Base-by-base conservation (phyloP, 331 rosid species). In the Acacia pycnantha region DNA sequence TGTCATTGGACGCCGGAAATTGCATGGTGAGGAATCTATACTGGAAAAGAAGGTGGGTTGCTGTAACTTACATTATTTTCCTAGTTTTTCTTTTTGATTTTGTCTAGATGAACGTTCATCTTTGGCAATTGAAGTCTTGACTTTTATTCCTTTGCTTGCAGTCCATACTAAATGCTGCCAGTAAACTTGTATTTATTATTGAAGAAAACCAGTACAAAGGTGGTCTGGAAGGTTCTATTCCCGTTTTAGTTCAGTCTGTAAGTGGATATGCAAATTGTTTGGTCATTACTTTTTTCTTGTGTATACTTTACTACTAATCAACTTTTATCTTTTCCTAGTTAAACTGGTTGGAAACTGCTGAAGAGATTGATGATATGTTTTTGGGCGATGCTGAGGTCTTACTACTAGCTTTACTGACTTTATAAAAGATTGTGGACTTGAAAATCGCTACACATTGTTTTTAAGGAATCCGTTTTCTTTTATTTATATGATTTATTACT, bases 321-420 rank as follows among this genome's bases (percentile, higher is more conserved):
- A 71, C 41, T 6, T 40, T 76, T 68, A 15, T 79, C 41, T 78
- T 58, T 78, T 79, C 65, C 77, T 85, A 92, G 98, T 85, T 90
- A 65, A 90, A 90, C 88, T 92, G 97, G 98, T 41, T 94, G 90
- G 88, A 80, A 74, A 84, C 89, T 69, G 98, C 98, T 19, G 98
- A 94, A 87, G 94, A 91, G 89, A 89, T 94, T 76, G 98, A 94
- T 40, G 98, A 94, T 79, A 81, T 91, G 78, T 94, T 90, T 87
- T 81, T 92, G 77, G 98, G 96, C 15, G 98, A 94, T 80, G 98
- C 98, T 0, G 97, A 94, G 97, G 98, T 9, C 62, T 56, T 68
- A 31, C 54, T 71, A 69, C 31, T 72, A 65, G 27, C 83, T 33
- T 77, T 73, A 26, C 51, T 64, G 5, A 74, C 66, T 71, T 54